Conservation (phyloP, 306 rosid genomes). For the Vigna radiata region DNA sequence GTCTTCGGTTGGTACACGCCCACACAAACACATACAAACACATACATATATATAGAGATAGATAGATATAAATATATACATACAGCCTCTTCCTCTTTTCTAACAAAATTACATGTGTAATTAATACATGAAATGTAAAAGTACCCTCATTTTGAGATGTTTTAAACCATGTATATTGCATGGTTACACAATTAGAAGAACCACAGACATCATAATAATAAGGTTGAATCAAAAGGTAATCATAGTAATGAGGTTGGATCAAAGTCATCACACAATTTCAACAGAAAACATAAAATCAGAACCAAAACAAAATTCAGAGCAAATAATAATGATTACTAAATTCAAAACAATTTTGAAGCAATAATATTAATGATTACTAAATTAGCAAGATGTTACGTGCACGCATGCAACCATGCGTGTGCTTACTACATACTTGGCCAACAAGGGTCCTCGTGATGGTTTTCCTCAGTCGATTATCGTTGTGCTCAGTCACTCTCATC, state of each 20-base stretch:
- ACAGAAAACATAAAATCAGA: not conserved
- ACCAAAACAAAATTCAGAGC: not conserved
- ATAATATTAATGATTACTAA: not conserved
- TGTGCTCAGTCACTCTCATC: constrained; percentile 89
- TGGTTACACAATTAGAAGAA: not conserved
- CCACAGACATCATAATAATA: not conserved
- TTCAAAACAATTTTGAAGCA: not conserved
- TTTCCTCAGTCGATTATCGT: constrained; percentile 81
- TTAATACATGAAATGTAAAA: not conserved
- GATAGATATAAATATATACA: no score
- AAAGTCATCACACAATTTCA: not conserved
- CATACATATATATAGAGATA: no score
- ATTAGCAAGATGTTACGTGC: not conserved
- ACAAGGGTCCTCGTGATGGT: constrained; percentile 83
- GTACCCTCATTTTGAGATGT: no score
- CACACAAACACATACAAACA: no score
- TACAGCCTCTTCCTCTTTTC: not conserved
- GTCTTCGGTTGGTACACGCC: not conserved
- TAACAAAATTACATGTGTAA: not conserved
- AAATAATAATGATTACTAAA: not conserved
- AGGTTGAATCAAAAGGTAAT: not conserved
- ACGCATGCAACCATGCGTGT: constrained; percentile 8
- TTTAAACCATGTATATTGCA: not conserved
- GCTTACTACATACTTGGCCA: constrained; percentile 82
- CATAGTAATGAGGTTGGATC: not conserved